phyloP scores from a whole-genome alignment of 2,329 filamentous ascomycete species.

The Westerdykella aurantiaca region DNA sequence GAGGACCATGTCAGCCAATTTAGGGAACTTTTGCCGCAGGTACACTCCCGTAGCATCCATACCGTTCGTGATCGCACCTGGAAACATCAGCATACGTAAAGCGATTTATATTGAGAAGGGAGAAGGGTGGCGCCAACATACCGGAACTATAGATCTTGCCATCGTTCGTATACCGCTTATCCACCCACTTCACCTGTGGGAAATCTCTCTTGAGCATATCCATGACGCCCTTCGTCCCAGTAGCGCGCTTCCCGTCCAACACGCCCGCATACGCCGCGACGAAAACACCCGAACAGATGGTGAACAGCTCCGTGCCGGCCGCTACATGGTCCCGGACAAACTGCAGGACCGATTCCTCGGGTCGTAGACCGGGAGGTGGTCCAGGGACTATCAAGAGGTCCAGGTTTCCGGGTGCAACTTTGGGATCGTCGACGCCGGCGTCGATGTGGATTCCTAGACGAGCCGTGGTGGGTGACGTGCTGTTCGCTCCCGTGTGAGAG shows the following conservation, averaged over 20 bases:
- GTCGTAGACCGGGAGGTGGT: conserved; percentile 27
- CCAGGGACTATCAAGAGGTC: conserved; percentile 38
- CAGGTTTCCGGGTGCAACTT: conserved; percentile 32
- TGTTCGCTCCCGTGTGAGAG: conserved; percentile 9
- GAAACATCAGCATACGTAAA: neutral
- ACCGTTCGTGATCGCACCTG: conserved; percentile 20
- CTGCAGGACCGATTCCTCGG: conserved; percentile 20
- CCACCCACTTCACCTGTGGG: conserved; percentile 11
- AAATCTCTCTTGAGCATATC: conserved; percentile 9
- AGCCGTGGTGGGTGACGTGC: conserved; percentile 18
- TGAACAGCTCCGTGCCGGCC: conserved; percentile 12
- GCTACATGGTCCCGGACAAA: conserved; percentile 33
- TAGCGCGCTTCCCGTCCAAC: conserved; percentile 14
- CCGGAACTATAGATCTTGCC: conserved; percentile 15
- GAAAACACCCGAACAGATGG: conserved; percentile 13
- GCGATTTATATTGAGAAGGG: neutral
- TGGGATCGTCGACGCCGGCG: conserved; percentile 17
- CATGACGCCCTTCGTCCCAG: conserved; percentile 8
- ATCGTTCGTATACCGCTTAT: conserved; percentile 12
- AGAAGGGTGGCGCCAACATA: conserved; percentile 4
- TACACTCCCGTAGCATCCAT: conserved; percentile 16
- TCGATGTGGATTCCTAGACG: conserved; percentile 25
- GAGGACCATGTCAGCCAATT: conserved; percentile 31
- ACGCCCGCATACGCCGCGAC: conserved; percentile 14
- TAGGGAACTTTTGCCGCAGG: conserved; percentile 11